phyloP scores from a whole-genome alignment of 163 green algal species.

The Picocystis sp. region DNA sequence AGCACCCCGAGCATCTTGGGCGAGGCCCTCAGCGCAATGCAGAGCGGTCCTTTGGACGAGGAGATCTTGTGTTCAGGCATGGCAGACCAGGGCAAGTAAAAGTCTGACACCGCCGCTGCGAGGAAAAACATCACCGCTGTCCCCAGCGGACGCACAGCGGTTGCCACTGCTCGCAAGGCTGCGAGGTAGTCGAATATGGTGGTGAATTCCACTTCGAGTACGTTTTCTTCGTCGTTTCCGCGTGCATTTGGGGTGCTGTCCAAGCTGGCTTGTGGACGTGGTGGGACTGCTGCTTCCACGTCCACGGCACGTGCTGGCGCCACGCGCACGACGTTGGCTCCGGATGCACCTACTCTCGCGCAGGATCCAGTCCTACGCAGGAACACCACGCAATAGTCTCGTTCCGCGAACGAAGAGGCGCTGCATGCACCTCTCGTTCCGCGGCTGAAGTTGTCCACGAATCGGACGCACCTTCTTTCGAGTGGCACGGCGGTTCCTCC shows the following conservation, averaged over 20 bases:
- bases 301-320: too few relatives aligned
- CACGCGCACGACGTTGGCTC: too few relatives aligned
- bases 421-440: conserved; percentile 75
- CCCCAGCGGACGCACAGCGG: conserved; percentile 24
- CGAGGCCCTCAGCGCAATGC: conserved; percentile 45
- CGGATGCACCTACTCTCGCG: too few relatives aligned
- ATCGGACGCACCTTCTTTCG: conserved; percentile 83
- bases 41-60: conserved; percentile 41
- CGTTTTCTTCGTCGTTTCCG: conserved; percentile 1
- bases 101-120: conserved; percentile 93
- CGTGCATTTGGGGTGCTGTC: too few relatives aligned
- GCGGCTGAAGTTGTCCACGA: conserved; percentile 96
- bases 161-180: conserved; percentile 16
- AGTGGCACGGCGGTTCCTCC: conserved; percentile 91
- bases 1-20: conserved; percentile 92
- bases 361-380: conserved; percentile 3
- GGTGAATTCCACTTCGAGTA: conserved; percentile 67
- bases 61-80: conserved; percentile 98
- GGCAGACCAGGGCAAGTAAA: conserved; percentile 81
- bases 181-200: conserved; percentile 93
- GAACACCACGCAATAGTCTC: conserved; percentile 14
- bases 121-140: conserved; percentile 67
- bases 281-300: too few relatives aligned
- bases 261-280: too few relatives aligned
- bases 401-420: conserved; percentile 66